Evolutionary conservation across 441 rosid genomes (phyloP).

Genomic region (Mallotus japonicus): DNA sequence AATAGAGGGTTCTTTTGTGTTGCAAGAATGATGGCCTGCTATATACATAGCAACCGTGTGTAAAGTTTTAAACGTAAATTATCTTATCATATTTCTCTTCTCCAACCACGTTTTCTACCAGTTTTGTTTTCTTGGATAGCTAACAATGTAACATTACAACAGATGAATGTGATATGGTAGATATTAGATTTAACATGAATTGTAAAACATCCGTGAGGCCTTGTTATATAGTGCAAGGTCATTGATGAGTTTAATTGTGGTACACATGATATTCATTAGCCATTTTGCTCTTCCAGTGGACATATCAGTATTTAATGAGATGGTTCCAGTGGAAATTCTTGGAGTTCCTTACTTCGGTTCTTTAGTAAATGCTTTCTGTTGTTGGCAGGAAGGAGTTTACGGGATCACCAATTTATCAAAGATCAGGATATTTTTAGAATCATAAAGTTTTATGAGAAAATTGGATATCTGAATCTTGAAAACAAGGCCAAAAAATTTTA

Average conservation of each 20-base stretch:
- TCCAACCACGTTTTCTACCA: not conserved
- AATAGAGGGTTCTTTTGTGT: slow-evolving; percentile 77
- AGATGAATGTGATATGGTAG: not conserved
- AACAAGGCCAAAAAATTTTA: not conserved
- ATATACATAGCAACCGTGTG: slow-evolving; percentile 12
- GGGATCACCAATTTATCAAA: not conserved
- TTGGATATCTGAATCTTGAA: too few species aligned
- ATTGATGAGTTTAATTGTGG: not conserved
- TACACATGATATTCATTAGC: not conserved
- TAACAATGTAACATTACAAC: not conserved
- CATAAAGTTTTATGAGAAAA: not conserved
- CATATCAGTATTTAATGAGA: not conserved
- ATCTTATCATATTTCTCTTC: not conserved
- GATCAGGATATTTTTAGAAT: not conserved
- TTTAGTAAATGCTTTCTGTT: not conserved
- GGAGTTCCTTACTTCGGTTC: not conserved
- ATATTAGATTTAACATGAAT: not conserved
- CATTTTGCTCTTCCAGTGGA: too few species aligned
- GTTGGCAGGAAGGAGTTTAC: not conserved
- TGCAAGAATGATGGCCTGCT: slow-evolving; percentile 49
- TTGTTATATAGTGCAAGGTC: not conserved
- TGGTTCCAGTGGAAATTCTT: not conserved
- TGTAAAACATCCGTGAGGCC: not conserved
- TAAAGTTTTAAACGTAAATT: slow-evolving; percentile 17
- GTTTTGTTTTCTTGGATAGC: not conserved